Evolutionary conservation across 1,139 yeast species (phyloP), one percentile per base, ranked within the genome.

Genomic region (Nakaseomyces bracarensis): DNA sequence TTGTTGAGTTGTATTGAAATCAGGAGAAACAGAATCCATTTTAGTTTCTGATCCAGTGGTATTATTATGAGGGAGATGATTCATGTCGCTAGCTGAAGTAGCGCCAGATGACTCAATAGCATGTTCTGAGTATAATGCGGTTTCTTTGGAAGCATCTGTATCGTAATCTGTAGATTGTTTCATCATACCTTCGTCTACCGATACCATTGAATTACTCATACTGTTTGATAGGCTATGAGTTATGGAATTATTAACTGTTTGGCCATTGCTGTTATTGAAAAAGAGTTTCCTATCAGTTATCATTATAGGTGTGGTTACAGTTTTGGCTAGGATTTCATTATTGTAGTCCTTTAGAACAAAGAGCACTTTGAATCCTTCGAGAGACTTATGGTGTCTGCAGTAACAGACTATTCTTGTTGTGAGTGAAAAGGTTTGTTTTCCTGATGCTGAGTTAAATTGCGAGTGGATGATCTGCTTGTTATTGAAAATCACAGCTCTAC

Each of bases 341-440:
- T 66, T 58, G 43, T 68, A 58, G 60, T 89, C 77, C 48, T 77
- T 79, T 36, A 87, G 61, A 3, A 86, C 78, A 52, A 87, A 78
- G 36, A 87, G 67, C 30, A 89, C 68, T 53, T 66, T 65, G 66
- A 87, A 91, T 1, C 97, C 97, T 41, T 74, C 75, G 22, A 79
- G 69, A 48, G 89, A 95, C 51, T 78, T 77, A 63, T 91, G 97
- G 63, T 91, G 98, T 53, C 97, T 78, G 65, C 96, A 89, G 63
- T 91, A 91, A 62, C 98, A 91, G 8, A 91, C 91, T 36, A 91
- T 79, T 65, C 98, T 75, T 11, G 95, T 81, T 26, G 89, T 80
- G 23, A 91, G 67, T 44, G 84, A 94, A 43, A 89, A 65, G 10
- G 72, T 69, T 50, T 78, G 67, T 31, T 42, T 47, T 36, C 42